These are phyloP conservation scores for Diaporthe nobilis DNA, from an alignment of 2,329 filamentous ascomycete species.

Conservation along the genomic window DNA sequence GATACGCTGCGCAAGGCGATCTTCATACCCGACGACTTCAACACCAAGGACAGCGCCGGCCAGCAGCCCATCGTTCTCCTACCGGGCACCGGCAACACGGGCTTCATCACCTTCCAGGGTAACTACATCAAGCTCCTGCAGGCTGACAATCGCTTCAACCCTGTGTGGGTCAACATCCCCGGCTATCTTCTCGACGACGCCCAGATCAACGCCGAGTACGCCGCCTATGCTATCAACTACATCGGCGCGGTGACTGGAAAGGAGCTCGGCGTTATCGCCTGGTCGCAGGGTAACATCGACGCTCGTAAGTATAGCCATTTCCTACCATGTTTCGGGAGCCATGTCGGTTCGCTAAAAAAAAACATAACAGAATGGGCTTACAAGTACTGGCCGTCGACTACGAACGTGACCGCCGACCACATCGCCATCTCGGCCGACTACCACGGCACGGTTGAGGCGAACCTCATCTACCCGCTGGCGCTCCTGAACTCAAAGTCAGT, in stretches of 20 bases:
- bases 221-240: constrained; percentile 26
- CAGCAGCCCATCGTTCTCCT: background rate
- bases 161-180: constrained; percentile 23
- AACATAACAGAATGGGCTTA: constrained; percentile 61
- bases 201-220: constrained; percentile 29
- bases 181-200: constrained; percentile 10
- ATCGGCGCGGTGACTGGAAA: constrained; percentile 22
- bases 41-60: background rate
- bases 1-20: background rate
- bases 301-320: constrained; percentile 47
- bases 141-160: background rate
- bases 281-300: constrained; percentile 67
- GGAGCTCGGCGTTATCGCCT: constrained; percentile 46
- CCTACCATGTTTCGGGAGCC: fast-evolving
- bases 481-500: constrained; percentile 44
- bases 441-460: constrained; percentile 46
- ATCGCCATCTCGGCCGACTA: constrained; percentile 66
- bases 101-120: constrained; percentile 23
- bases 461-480: constrained; percentile 35
- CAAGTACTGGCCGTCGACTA: constrained; percentile 67
- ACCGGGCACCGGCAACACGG: constrained; percentile 20
- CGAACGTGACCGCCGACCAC: constrained; percentile 58
- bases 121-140: constrained; percentile 26
- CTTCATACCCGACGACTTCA: constrained; percentile 17
- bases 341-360: background rate